Conservation (phyloP, 768 basidiomycete species). For the Amanita fuliginea region DNA sequence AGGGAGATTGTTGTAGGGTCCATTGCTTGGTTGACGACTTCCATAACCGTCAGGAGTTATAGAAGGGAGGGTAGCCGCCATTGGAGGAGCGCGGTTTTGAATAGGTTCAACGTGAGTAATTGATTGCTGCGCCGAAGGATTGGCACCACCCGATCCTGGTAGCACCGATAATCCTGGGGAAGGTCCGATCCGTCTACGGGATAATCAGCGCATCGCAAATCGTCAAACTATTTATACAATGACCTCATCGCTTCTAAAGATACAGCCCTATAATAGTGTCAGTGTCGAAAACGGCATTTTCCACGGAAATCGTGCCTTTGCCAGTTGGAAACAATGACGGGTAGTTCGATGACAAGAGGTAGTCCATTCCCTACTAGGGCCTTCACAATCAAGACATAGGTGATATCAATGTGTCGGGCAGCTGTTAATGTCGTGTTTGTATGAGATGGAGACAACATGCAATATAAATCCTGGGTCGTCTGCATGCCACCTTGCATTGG, state of each 20-base stretch:
- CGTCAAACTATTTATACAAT: not conserved
- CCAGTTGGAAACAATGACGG: conserved; percentile 68
- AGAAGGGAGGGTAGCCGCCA: not conserved
- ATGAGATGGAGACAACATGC: conserved; percentile 60
- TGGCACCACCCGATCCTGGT: not conserved
- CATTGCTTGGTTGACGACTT: not conserved
- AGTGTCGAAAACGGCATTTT: not conserved
- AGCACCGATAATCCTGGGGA: conserved; percentile 34
- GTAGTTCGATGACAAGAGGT: conserved; percentile 35
- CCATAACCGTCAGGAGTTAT: not conserved
- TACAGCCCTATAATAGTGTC: conserved; percentile 36
- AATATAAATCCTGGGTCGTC: conserved; percentile 63
- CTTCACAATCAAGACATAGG: conserved; percentile 66
- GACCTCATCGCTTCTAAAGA: conserved; percentile 61
- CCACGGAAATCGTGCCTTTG: conserved; percentile 44
- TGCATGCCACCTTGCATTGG: conserved; percentile 63
- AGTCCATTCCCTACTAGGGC: conserved; percentile 64
- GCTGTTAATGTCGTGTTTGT: conserved; percentile 74
- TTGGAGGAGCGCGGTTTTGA: not conserved
- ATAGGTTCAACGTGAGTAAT: conserved; percentile 3
- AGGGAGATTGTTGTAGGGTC: not conserved
- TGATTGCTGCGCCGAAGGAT: not conserved
- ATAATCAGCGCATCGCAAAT: conserved; percentile 16
- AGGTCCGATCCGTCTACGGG: conserved; percentile 34
- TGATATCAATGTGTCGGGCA: conserved; percentile 79